Base-by-base conservation (phyloP, 176 grass and related monocot species). In the barley (Hordeum vulgare) region DNA sequence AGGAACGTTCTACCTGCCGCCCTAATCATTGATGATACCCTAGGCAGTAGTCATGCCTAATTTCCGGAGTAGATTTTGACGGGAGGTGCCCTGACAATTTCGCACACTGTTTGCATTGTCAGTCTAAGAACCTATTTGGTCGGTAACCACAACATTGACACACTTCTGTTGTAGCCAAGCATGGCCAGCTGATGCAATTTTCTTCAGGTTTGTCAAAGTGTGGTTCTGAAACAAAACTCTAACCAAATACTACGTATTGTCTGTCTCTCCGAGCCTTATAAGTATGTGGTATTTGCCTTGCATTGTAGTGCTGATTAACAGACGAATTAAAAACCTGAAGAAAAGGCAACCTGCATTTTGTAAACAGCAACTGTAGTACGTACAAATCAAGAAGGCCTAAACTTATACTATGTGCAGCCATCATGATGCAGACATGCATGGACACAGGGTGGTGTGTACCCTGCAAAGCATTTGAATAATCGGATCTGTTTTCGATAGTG, bases 21-120 rank as follows among this genome's bases (percentile, higher is more conserved):
- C 31, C 54, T 71, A 60, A 90, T 86, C 66, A 86, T 90, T 78
- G 34, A 45, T 78, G 34, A 45, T 33, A 60, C 3, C 27, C 29
- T 28, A 66, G 8, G 71, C 11, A 42, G 24, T 12, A 74, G 21
- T 39, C 34, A 79, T 63, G 41, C 35, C 83, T 66, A 78, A 78
- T 66, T 82, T 90, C 21, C 42, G 9, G 14, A 36, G 24, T 17
- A 41, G 15, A 36, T 28, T 56, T 23, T 57, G 40, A 13, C 61
- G 18, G 7, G 3, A 13, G 33, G 29, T 27, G 67, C 70, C 83
- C 41, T 64, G 62, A 11, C 42, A 14, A 78, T 35, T 26, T 28
- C 80, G n/a, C 63, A 47, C 34, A 58, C 44, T 78, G 9, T 64
- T 58, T 9, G 5, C 4, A 37, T 63, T 53, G n/a, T 54, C 14